A percentile compares a stretch with the other conserved stretches of the same genome.
These are phyloP conservation scores for Vitellaria paradoxa DNA, from an alignment of 179 eudicot genomes.

Conservation along the genomic window DNA sequence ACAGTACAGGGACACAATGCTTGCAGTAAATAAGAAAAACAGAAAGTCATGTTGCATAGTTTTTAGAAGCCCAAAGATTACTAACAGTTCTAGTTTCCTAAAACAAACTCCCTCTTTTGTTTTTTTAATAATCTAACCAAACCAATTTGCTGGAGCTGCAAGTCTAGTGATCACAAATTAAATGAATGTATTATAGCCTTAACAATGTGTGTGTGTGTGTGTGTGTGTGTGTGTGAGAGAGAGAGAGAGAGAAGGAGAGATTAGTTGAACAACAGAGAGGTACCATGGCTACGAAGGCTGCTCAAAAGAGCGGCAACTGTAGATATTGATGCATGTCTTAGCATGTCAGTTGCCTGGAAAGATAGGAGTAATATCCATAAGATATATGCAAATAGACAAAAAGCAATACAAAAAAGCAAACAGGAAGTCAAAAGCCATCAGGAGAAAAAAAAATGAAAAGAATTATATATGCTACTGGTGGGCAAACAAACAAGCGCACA, in stretches of 20 bases:
- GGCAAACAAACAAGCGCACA: too few relatives aligned
- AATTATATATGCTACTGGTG: too few relatives aligned
- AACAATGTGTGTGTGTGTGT: too few relatives aligned
- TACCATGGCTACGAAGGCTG: conserved; percentile 72
- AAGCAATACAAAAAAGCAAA: too few relatives aligned
- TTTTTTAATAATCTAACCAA: background rate
- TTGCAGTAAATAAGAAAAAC: background rate
- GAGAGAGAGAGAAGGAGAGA: background rate
- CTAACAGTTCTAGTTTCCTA: background rate
- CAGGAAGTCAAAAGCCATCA: too few relatives aligned
- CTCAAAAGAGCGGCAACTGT: conserved; percentile 59
- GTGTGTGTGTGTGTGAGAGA: too few relatives aligned
- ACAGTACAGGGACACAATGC: background rate
- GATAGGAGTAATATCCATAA: background rate
- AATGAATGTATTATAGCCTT: background rate
- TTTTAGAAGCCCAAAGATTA: background rate
- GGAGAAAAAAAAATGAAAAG: too few relatives aligned
- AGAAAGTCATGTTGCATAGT: background rate
- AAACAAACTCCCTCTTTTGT: background rate
- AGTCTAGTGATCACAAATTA: background rate
- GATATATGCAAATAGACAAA: background rate
- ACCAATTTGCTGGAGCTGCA: background rate
- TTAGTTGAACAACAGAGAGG: background rate
- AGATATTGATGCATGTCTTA: conserved; percentile 50
- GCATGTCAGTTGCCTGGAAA: conserved; percentile 61